Evolutionary conservation across 1,284 basidiomycete genomes (phyloP), one percentile per base, ranked within the genome.

Genomic region (Ganoderma lingzhi): DNA sequence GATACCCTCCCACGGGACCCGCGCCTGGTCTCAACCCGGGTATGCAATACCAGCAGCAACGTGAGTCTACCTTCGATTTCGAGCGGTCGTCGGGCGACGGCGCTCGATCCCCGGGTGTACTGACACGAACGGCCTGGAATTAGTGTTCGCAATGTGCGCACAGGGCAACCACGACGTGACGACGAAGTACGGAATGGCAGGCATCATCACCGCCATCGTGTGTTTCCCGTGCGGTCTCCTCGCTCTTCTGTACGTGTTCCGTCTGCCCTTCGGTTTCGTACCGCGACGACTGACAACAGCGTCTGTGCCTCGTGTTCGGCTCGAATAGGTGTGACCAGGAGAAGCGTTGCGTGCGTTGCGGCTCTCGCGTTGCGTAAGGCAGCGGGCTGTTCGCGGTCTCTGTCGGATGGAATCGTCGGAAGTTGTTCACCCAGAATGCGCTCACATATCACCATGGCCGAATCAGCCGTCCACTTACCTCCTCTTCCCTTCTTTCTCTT

Each of bases 201-300:
- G 77, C 14, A 77, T 78, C 70, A 77, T 78, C 71, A 71, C 67
- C 23, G 74, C 76, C 19, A 63, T 78, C 17, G 61, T 77, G 5
- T 71, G 74, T 45, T 78, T 78, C 70, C 77, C 77, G 12, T 73
- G 76, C 48, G 77, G 77, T 55, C 70, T 78, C 39, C 71, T 78
- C 44, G 75, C 73, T 69, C 73, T 78, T 56, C 75, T 76, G 77
- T 78, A 72, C 71, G 77, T 75, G 10, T 17, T 30, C 51, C n/a
- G 66, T 14, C 23, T 32, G n/a, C 19, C 48, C 28, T 12, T 35
- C 9, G 32, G 35, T 62, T 6, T 45, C 39, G n/a, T 14, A 14
- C 17, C 30, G 28, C 32, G 0, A 55, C 4, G 15, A 9, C 62
- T 63, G 42, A 51, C 62, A n/a, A 4, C 12, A 5, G 23, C 23